Evolutionary conservation across 805 yeast species (phyloP).

Genomic region (Blastobotrys terrestris): DNA sequence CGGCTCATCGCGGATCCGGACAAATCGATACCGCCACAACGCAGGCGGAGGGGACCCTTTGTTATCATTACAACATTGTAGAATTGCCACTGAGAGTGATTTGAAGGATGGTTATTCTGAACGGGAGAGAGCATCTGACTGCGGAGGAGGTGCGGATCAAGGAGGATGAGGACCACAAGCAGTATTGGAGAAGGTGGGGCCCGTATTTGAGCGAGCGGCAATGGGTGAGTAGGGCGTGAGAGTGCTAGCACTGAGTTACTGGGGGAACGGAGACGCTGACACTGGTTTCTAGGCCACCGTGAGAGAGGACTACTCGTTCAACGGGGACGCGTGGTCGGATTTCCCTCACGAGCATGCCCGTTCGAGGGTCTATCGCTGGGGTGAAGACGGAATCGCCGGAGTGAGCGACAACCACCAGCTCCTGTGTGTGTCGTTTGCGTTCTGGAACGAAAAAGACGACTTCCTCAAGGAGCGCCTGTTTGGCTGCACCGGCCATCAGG

Average conservation of each 20-base stretch:
- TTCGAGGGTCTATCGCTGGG: slow-evolving; percentile 85
- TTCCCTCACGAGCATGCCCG: slow-evolving; percentile 82
- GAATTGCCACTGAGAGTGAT: too few relatives aligned
- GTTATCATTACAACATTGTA: neutral
- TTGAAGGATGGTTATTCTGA: slow-evolving; percentile 20
- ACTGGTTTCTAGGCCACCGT: slow-evolving; percentile 35
- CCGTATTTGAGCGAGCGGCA: slow-evolving; percentile 84
- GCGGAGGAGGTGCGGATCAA: slow-evolving; percentile 38
- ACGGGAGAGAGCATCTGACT: slow-evolving; percentile 21
- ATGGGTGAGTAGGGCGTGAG: slow-evolving; percentile 42
- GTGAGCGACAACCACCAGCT: slow-evolving; percentile 77
- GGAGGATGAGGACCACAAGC: slow-evolving; percentile 35
- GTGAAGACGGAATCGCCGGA: slow-evolving; percentile 93
- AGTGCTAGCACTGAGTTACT: neutral
- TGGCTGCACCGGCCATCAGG: slow-evolving; percentile 88
- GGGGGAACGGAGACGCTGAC: too few relatives aligned
- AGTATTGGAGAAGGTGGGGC: slow-evolving; percentile 87
- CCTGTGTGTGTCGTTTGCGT: slow-evolving; percentile 69
- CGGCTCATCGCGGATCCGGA: too few relatives aligned
- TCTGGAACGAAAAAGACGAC: slow-evolving; percentile 88
- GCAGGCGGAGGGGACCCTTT: too few relatives aligned
- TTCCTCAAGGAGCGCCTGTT: slow-evolving; percentile 79
- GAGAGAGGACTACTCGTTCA: slow-evolving; percentile 77
- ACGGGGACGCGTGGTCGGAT: slow-evolving; percentile 87
- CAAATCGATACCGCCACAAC: too few relatives aligned